phyloP scores from a whole-genome alignment of 2,329 filamentous ascomycete genomes.

The Xylaria sp. region DNA sequence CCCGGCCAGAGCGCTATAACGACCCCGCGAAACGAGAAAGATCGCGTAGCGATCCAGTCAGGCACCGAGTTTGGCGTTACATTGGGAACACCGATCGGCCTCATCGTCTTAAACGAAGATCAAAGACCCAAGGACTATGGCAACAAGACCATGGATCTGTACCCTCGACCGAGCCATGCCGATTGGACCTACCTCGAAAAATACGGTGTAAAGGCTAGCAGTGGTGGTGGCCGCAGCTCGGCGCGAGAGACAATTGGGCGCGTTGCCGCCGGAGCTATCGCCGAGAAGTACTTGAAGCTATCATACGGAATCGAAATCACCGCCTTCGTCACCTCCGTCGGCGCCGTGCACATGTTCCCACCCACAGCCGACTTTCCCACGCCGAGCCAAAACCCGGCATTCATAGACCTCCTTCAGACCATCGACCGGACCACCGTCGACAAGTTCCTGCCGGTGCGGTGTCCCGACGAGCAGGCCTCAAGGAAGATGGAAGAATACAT shows the following conservation, averaged over 20 bases:
- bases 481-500: conserved; percentile 80
- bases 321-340: conserved; percentile 19
- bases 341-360: conserved; percentile 12
- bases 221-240: conserved; percentile 38
- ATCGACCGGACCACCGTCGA: conserved; percentile 82
- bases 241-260: conserved; percentile 25
- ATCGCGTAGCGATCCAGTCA: conserved; percentile 88
- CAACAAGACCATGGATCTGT: conserved; percentile 85
- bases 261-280: conserved; percentile 19
- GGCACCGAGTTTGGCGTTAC: conserved; percentile 90
- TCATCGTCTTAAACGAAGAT: conserved; percentile 90
- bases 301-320: conserved; percentile 19
- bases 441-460: conserved; percentile 82
- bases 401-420: conserved; percentile 69
- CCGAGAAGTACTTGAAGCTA: conserved; percentile 21
- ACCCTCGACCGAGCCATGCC: conserved; percentile 89
- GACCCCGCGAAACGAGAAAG: conserved; percentile 91
- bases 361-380: conserved; percentile 20
- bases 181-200: conserved; percentile 71
- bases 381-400: conserved; percentile 23
- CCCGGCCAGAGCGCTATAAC: conserved; percentile 90
- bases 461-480: conserved; percentile 68
- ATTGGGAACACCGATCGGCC: conserved; percentile 86
- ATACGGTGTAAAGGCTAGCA: conserved; percentile 70
- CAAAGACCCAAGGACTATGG: conserved; percentile 93